Conservation (phyloP, 1,139 yeast species). For the Yamadazyma trypodendri region DNA sequence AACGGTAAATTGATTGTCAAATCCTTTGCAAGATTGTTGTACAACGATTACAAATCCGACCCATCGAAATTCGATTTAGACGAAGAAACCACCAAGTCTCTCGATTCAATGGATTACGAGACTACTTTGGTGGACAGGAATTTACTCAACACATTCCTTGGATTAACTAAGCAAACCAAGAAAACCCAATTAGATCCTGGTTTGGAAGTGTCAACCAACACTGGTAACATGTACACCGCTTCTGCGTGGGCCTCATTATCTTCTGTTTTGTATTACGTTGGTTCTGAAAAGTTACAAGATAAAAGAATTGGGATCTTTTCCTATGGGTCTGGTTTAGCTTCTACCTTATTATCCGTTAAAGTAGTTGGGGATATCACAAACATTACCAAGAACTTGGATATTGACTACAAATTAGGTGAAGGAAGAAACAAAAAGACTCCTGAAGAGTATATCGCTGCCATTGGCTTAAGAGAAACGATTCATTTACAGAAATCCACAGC, state of each 20-base stretch:
- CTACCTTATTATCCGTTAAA: slow-evolving; percentile 78
- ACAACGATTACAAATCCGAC: slow-evolving; percentile 79
- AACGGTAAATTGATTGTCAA: slow-evolving; percentile 94
- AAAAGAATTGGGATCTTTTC: slow-evolving; percentile 93
- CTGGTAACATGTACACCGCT: slow-evolving; percentile 98
- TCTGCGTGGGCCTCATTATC: slow-evolving; percentile 87
- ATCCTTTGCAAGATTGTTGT: slow-evolving; percentile 88
- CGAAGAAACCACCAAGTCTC: slow-evolving; percentile 54
- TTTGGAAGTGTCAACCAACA: slow-evolving; percentile 86
- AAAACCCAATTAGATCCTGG: slow-evolving; percentile 77
- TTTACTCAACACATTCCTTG: slow-evolving; percentile 83
- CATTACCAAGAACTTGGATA: slow-evolving; percentile 64
- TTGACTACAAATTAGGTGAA: slow-evolving; percentile 63
- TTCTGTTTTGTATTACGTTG: slow-evolving; percentile 75
- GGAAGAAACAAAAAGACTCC: slow-evolving; percentile 73
- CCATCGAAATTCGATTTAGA: slow-evolving; percentile 55
- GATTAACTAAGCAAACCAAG: slow-evolving; percentile 69
- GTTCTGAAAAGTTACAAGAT: slow-evolving; percentile 68
- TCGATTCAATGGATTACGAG: slow-evolving; percentile 69
- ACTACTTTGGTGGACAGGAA: slow-evolving; percentile 75
- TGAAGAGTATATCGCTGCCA: slow-evolving; percentile 74
- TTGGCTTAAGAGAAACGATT: slow-evolving; percentile 83
- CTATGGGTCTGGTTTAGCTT: slow-evolving; percentile 97
- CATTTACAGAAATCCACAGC: slow-evolving; percentile 76
- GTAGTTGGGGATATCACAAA: slow-evolving; percentile 79